Base-by-base conservation (phyloP, 345 rosid species). In the Rhodamnia argentea region DNA sequence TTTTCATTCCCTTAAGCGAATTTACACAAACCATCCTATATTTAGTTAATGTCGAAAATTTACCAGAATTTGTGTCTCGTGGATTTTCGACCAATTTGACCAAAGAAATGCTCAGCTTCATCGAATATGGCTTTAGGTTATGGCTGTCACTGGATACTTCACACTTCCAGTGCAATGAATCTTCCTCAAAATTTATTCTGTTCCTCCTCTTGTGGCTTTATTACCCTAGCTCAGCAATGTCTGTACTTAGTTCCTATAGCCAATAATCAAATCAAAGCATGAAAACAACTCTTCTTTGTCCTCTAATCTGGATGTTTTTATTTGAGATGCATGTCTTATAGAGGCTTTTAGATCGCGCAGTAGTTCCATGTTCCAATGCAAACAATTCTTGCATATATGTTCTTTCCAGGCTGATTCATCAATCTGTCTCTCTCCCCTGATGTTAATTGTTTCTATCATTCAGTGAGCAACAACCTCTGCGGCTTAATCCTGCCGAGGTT, bases 391-490 rank as follows among this genome's bases (percentile, higher is more conserved):
- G 44, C 76, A 32, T 32, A 64, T 32, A 64, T 64, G 76, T 37
- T 32, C 76, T 64, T 64, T 16, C 44, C 44, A 9, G 44, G 44
- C 24, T 32, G 44, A 64, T 64, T 64, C 44, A 64, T 12, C 78
- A 32, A 12, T 52, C 57, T 86, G 13, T 23, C 42, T 50, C 18
- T 13, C 26, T 32, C 13, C 22, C 26, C 76, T 78, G 59, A n/a
- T 4, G 22, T 84, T 84, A 26, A 82, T 87, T 58, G 16, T 86
- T 86, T 85, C 82, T 88, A 59, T 83, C 84, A 24, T 89, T 87
- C 93, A 97, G 99, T 94, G 98, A 95, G 93, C 99, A 97, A 88
- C 99, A 97, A 90, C 99, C 99, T 82, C 87, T 97, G 92, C 93
- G 95, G 74, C 88, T 97, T 85, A 95, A 93, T 89, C 90, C 95